These are phyloP conservation scores for Diospyros lotus DNA, from an alignment of 148 eudicot genomes.

Conservation along the genomic window DNA sequence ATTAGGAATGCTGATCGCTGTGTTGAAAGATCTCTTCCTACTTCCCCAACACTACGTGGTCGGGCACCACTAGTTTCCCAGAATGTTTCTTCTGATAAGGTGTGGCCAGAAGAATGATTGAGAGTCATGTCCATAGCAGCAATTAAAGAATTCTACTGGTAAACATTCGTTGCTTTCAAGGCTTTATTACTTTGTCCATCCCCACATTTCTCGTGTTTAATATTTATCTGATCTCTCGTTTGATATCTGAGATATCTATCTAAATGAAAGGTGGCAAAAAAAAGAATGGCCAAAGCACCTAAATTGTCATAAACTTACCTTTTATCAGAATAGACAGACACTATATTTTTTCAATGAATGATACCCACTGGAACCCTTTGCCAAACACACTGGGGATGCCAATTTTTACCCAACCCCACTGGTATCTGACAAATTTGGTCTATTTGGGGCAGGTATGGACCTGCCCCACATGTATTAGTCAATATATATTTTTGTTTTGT, in stretches of 20 bases:
- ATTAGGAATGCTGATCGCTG: conserved; percentile 39
- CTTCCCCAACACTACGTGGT: conserved; percentile 26
- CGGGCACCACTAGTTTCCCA: conserved; percentile 25
- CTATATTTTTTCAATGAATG: no score
- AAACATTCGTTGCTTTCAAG: not conserved
- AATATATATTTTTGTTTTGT: no score
- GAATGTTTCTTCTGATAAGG: conserved; percentile 37
- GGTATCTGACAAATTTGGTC: no score
- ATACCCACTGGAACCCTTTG: no score
- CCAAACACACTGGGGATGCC: no score
- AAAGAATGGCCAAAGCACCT: not conserved
- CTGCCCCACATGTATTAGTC: no score
- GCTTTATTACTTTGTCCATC: not conserved
- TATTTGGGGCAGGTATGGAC: no score
- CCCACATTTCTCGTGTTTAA: no score
- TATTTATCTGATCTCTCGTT: no score
- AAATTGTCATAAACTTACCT: not conserved
- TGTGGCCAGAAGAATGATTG: conserved; percentile 59
- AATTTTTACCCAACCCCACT: no score
- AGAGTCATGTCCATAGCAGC: conserved; percentile 61
- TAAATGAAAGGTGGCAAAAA: no score
- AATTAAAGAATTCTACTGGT: conserved; percentile 90
- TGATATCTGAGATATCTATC: no score
- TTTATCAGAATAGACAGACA: not conserved
- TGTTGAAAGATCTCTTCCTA: conserved; percentile 41